Evolutionary conservation across 306 rosid species (phyloP).

Genomic region (Sicyos edulis): DNA sequence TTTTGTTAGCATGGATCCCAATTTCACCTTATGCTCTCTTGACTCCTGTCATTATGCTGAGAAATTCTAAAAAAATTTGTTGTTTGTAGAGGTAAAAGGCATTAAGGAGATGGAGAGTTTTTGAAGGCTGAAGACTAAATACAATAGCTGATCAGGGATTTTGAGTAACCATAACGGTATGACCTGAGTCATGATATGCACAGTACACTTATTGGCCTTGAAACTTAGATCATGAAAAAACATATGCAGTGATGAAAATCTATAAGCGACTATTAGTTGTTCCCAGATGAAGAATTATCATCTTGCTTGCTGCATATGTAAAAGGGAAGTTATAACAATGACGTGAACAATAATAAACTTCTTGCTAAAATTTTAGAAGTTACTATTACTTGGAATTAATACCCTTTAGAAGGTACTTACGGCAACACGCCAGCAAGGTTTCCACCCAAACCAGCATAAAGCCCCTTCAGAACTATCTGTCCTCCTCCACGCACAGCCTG

Average conservation of each 20-base stretch:
- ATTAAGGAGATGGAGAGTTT: not conserved
- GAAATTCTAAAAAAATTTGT: no score
- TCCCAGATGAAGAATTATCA: conserved; percentile 1
- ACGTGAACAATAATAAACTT: not conserved
- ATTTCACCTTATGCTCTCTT: no score
- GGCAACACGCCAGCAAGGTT: conserved; percentile 95
- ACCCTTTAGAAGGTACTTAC: conserved; percentile 42
- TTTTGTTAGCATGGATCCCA: no score
- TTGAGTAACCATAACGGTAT: not conserved
- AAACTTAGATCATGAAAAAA: conserved; percentile 6
- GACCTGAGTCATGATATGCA: not conserved
- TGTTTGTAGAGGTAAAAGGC: not conserved
- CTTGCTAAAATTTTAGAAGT: not conserved
- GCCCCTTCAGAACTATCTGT: conserved; percentile 66
- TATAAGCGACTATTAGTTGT: not conserved
- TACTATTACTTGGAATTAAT: not conserved
- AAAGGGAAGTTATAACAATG: conserved; percentile 1
- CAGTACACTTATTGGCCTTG: not conserved
- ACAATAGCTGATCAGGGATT: not conserved
- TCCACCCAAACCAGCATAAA: conserved; percentile 94
- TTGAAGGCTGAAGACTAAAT: not conserved
- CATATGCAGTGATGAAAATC: conserved; percentile 6
- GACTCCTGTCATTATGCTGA: no score
- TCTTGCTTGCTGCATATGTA: not conserved
- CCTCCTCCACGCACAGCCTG: conserved; percentile 93